Evolutionary conservation across 2,329 filamentous ascomycete genomes (phyloP).

Genomic region (Didymella pomorum): DNA sequence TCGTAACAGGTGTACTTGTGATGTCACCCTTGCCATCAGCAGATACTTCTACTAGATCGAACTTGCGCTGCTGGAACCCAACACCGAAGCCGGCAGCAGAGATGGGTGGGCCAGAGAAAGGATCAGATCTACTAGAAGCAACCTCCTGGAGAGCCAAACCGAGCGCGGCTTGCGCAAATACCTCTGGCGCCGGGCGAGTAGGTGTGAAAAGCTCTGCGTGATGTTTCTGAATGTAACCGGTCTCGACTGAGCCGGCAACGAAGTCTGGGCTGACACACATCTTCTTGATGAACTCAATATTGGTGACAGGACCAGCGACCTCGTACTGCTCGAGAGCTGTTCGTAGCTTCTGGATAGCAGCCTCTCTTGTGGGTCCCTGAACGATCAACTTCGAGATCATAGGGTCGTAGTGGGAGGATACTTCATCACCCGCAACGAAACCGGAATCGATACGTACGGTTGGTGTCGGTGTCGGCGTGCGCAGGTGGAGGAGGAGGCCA

Average conservation of each 20-base stretch:
- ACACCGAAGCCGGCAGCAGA: conserved; percentile 63
- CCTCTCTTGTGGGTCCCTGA: conserved; percentile 76
- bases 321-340: conserved; percentile 87
- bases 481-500: conserved; percentile 82
- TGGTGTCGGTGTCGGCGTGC: conserved; percentile 71
- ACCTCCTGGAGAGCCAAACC: conserved; percentile 67
- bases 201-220: conserved; percentile 77
- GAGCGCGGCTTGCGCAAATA: conserved; percentile 86
- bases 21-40: conserved; percentile 53
- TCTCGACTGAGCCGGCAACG: conserved; percentile 87
- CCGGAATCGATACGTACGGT: conserved; percentile 92
- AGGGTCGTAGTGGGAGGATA: conserved; percentile 94
- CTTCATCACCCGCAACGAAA: conserved; percentile 88
- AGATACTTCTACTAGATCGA: conserved; percentile 61
- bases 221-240: conserved; percentile 94
- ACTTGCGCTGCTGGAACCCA: conserved; percentile 69
- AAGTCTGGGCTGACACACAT: conserved; percentile 85
- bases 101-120: conserved; percentile 54
- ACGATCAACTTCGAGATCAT: conserved; percentile 99
- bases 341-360: conserved; percentile 82
- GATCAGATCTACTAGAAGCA: conserved; percentile 32
- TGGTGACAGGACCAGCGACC: conserved; percentile 90
- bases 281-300: conserved; percentile 94
- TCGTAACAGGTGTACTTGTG: conserved; percentile 55
- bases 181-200: conserved; percentile 69